Evolutionary conservation across 371 early-diverging fungal genomes (phyloP).

Genomic region (Mortierella sp.): DNA sequence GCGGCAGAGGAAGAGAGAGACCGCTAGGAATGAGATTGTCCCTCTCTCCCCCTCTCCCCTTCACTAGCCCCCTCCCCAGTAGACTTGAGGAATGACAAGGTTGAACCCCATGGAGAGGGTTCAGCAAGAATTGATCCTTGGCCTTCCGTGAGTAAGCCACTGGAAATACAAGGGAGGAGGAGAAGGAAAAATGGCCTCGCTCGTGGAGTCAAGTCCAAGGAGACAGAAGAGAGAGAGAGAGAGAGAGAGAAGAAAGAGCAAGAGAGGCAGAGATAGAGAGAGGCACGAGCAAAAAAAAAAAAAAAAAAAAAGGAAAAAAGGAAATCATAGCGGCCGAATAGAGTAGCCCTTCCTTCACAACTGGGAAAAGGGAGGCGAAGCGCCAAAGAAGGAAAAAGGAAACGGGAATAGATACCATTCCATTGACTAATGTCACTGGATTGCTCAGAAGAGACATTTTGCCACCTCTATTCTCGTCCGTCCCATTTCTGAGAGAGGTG

Average conservation of each 20-base stretch:
- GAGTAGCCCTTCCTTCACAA: no score
- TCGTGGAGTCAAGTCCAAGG: not conserved
- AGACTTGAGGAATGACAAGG: not conserved
- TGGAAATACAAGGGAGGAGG: not conserved
- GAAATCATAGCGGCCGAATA: no score
- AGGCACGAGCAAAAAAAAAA: constrained; percentile 9
- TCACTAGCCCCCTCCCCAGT: no score
- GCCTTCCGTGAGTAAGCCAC: constrained; percentile 5
- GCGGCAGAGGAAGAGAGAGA: no score
- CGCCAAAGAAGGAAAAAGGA: not conserved
- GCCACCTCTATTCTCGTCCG: not conserved
- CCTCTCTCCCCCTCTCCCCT: not conserved
- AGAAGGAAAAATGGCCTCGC: not conserved
- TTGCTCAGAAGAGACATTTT: not conserved
- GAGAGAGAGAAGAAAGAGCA: constrained; percentile 1
- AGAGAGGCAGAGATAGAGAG: constrained; percentile 18
- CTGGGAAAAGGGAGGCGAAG: not conserved
- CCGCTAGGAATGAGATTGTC: no score
- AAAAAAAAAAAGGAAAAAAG: constrained; percentile 11
- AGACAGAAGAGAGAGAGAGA: not conserved
- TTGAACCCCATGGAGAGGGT: not conserved
- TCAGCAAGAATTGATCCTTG: not conserved
- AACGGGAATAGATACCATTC: not conserved
- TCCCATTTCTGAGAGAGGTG: not conserved
- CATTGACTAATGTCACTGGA: not conserved